Evolutionary conservation across 2,329 filamentous ascomycete species (phyloP).

Genomic region (Septoria petroselini): DNA sequence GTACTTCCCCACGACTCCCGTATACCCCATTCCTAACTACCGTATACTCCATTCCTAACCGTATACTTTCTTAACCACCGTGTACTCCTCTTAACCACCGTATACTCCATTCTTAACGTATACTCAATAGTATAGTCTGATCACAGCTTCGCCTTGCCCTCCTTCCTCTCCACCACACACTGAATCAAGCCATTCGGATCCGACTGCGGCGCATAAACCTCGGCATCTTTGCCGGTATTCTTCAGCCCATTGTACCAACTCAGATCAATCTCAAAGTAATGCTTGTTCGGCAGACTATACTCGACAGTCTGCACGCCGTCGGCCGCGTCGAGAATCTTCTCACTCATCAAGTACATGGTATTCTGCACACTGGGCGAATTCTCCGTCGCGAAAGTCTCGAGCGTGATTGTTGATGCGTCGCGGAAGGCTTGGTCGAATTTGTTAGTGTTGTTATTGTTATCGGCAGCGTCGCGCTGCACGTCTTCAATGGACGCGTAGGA

Average conservation of each 20-base stretch:
- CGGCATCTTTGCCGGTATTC: conserved; percentile 93
- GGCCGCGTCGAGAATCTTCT: conserved; percentile 74
- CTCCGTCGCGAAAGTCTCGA: conserved; percentile 86
- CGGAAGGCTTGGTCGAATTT: conserved; percentile 79
- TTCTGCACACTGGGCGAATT: conserved; percentile 89
- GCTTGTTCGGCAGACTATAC: conserved; percentile 93
- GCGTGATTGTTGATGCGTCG: conserved; percentile 76
- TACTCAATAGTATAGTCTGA: too few species aligned
- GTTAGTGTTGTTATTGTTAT: too few species aligned
- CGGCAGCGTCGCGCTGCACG: conserved; percentile 61
- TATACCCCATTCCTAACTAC: too few species aligned
- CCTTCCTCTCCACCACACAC: conserved; percentile 72
- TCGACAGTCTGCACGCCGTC: conserved; percentile 69
- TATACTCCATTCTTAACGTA: too few species aligned
- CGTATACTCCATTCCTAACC: too few species aligned
- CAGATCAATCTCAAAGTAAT: conserved; percentile 96
- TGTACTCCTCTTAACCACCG: too few species aligned
- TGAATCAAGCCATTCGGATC: conserved; percentile 94
- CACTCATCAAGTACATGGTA: conserved; percentile 99
- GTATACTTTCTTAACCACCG: too few species aligned
- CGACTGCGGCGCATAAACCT: conserved; percentile 90
- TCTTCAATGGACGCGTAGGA: conserved; percentile 63
- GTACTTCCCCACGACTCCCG: too few species aligned
- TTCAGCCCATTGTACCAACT: conserved; percentile 95
- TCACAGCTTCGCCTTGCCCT: conserved; percentile 30